These are phyloP conservation scores for Fonsecaea pedrosoi DNA, from an alignment of 2,329 filamentous ascomycete genomes.

Conservation along the genomic window DNA sequence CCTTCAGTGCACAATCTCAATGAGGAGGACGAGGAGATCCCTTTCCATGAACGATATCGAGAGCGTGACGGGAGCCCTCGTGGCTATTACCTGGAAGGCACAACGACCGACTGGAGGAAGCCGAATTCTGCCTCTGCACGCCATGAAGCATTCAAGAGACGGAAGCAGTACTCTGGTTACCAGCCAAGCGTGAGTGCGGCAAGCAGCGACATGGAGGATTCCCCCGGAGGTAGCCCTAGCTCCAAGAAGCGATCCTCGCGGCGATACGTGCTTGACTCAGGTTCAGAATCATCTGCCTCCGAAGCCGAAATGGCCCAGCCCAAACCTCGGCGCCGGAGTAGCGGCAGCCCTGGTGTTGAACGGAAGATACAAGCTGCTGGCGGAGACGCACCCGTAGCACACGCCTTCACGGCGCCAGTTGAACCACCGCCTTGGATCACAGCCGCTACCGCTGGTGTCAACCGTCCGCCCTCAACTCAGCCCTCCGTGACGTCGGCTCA, in stretches of 20 bases:
- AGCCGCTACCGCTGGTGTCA: conserved; percentile 1
- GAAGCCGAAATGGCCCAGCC: conserved; percentile 32
- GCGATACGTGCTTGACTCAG: conserved; percentile 38
- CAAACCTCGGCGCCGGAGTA: conserved; percentile 29
- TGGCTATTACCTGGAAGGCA: conserved; percentile 47
- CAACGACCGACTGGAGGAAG: conserved; percentile 47
- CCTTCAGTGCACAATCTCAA: conserved; percentile 39
- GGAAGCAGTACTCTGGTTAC: conserved; percentile 45
- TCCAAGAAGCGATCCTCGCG: conserved; percentile 32
- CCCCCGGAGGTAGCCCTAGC: conserved; percentile 33
- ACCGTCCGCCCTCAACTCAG: conserved; percentile 23
- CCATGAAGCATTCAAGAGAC: conserved; percentile 42
- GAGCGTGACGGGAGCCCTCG: conserved; percentile 39
- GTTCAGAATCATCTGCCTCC: conserved; percentile 36
- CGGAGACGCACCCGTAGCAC: conserved; percentile 16
- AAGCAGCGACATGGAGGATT: conserved; percentile 46
- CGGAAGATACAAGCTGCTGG: conserved; percentile 24
- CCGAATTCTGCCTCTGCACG: conserved; percentile 49
- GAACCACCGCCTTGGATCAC: conserved; percentile 21
- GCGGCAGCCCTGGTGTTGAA: conserved; percentile 24
- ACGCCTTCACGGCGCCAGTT: conserved; percentile 20
- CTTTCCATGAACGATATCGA: conserved; percentile 40
- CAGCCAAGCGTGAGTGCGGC: conserved; percentile 46
- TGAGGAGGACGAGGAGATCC: conserved; percentile 36
- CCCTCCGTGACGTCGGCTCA: conserved; percentile 29